Percentiles rank a stretch among this genome's conserved stretches.
These are phyloP conservation scores for Aspergillus bridgeri DNA, from an alignment of 495 filamentous ascomycete genomes.

Conservation along the genomic window DNA sequence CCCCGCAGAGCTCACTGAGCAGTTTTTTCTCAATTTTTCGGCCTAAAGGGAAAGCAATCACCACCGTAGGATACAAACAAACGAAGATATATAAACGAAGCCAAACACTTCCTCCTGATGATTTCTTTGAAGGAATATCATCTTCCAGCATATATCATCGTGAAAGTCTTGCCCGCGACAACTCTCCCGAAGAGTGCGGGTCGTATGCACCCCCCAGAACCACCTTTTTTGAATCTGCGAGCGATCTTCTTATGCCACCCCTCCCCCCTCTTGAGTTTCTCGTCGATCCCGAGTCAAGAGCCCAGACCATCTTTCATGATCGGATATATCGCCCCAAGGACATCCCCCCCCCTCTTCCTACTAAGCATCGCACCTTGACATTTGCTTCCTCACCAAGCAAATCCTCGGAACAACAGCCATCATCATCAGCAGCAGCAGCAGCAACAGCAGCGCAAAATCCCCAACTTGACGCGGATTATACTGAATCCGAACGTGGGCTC, in stretches of 20 bases:
- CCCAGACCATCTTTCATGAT: conserved; percentile 94
- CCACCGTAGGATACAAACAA: conserved; percentile 43
- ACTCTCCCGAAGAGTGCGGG: conserved; percentile 43
- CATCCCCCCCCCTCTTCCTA: conserved; percentile 76
- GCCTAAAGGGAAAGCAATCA: conserved; percentile 32
- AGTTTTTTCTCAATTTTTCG: conserved; percentile 65
- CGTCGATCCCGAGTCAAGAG: conserved; percentile 74
- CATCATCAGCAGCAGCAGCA: no score
- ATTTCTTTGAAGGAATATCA: conserved; percentile 32
- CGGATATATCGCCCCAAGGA: conserved; percentile 90
- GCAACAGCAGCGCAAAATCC: no score
- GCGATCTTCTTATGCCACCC: conserved; percentile 86
- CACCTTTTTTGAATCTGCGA: conserved; percentile 90
- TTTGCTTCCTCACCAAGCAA: conserved; percentile 43
- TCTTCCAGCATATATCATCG: conserved; percentile 16
- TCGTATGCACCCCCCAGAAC: conserved; percentile 78
- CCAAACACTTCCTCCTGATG: conserved; percentile 57
- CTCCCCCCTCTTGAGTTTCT: conserved; percentile 77
- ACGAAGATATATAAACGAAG: conserved; percentile 74
- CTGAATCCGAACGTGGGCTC: conserved; percentile 53
- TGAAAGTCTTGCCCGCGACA: conserved; percentile 38
- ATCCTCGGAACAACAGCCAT: conserved; percentile 18
- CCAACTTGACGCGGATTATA: conserved; percentile 11
- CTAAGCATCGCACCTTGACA: conserved; percentile 49
- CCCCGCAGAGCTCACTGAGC: conserved; percentile 48